Conservation (phyloP, 2,329 filamentous ascomycete species). For the Fusarium decemcellulare region DNA sequence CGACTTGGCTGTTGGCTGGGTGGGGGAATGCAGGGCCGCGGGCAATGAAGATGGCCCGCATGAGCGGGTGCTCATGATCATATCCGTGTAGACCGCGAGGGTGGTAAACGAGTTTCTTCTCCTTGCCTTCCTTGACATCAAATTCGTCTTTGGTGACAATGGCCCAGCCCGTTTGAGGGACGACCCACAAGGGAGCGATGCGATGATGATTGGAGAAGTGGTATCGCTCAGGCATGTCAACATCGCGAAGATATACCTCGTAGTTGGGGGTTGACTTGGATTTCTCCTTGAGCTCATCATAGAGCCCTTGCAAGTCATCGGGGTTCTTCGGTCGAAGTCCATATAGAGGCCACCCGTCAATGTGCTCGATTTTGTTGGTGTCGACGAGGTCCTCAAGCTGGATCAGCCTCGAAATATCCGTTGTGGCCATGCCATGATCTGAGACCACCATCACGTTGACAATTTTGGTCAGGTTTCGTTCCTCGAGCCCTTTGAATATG, state of each 20-base stretch:
- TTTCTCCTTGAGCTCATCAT: constrained; percentile 72
- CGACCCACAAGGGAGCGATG: constrained; percentile 95
- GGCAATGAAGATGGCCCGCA: constrained; percentile 96
- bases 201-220: constrained; percentile 91
- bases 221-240: constrained; percentile 92
- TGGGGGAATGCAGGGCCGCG: constrained; percentile 94
- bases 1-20: constrained; percentile 81
- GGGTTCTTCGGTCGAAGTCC: constrained; percentile 85
- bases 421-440: constrained; percentile 98
- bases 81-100: constrained; percentile 94
- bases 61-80: constrained; percentile 93
- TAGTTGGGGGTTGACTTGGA: constrained; percentile 76
- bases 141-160: constrained; percentile 88
- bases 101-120: constrained; percentile 77
- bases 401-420: constrained; percentile 82
- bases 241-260: constrained; percentile 88
- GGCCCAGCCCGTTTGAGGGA: constrained; percentile 93
- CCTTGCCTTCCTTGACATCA: constrained; percentile 75
- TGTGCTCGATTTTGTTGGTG: constrained; percentile 81
- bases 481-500: constrained; percentile 82
- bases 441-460: constrained; percentile 98
- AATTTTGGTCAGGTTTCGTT: constrained; percentile 87
- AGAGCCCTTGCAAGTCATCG: constrained; percentile 75
- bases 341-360: constrained; percentile 94
- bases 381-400: constrained; percentile 94